These are phyloP conservation scores for Marsdenia floribunda DNA, from an alignment of 257 asterid species.

Conservation along the genomic window DNA sequence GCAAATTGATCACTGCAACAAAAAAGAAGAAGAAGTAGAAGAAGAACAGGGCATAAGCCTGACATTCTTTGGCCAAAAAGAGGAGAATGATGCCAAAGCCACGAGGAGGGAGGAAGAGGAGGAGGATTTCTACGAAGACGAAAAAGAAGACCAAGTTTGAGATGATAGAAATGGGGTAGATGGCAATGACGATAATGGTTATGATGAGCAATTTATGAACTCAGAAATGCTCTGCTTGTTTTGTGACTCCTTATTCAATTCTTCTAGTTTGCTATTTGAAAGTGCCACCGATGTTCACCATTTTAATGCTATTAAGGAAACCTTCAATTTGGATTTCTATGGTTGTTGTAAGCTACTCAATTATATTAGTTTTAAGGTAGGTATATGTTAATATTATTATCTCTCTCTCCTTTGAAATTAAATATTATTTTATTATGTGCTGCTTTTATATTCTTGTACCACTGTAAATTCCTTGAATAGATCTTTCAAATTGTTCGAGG, in stretches of 20 bases:
- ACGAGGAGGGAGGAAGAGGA: constrained; percentile 2
- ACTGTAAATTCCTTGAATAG: neutral
- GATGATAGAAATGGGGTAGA: constrained; percentile 41
- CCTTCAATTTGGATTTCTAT: constrained; percentile 62
- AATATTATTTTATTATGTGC: neutral
- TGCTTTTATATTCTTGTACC: neutral
- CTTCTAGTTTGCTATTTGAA: constrained; percentile 48
- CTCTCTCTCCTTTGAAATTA: constrained; percentile 19
- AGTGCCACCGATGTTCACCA: constrained; percentile 64
- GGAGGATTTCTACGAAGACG: constrained; percentile 21
- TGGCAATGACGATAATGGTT: constrained; percentile 11
- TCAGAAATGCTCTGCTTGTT: constrained; percentile 57
- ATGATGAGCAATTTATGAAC: constrained; percentile 12
- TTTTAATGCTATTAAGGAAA: constrained; percentile 38
- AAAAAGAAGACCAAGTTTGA: constrained; percentile 34
- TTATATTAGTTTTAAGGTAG: constrained; percentile 80
- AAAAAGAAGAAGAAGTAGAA: too few relatives aligned
- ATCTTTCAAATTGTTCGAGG: neutral
- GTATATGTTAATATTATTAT: neutral
- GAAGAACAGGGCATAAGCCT: too few relatives aligned
- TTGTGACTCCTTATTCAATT: constrained; percentile 47
- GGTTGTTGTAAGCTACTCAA: constrained; percentile 78
- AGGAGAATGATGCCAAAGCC: neutral
- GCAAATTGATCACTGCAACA: too few relatives aligned
- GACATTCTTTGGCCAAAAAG: too few relatives aligned